phyloP scores from a whole-genome alignment of 169 alveolate species.

The Cryptosporidium felis region DNA sequence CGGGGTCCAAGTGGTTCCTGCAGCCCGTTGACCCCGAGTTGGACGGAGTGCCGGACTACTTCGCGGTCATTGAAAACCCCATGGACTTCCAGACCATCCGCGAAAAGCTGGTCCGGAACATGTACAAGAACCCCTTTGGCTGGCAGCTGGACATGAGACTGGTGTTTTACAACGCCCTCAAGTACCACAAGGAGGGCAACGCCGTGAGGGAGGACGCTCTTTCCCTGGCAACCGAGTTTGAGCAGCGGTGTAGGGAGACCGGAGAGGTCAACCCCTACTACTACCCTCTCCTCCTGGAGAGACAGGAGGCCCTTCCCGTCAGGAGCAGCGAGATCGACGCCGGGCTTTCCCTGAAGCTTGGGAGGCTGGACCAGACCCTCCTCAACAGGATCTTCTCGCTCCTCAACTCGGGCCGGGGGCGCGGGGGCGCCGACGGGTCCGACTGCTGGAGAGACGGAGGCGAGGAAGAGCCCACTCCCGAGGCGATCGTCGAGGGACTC shows the following conservation, averaged over 20 bases:
- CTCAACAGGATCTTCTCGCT: no score
- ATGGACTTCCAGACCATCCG: slow-evolving; percentile 83
- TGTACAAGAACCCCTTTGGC: slow-evolving; percentile 86
- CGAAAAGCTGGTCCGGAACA: slow-evolving; percentile 76
- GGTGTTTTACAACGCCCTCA: slow-evolving; percentile 87
- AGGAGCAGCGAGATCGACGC: no score
- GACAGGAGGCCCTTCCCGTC: background rate
- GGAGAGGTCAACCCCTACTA: slow-evolving; percentile 78
- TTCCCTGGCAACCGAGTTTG: slow-evolving; percentile 78
- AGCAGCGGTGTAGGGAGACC: slow-evolving; percentile 73
- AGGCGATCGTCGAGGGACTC: background rate
- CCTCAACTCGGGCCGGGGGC: no score
- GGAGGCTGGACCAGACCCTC: no score
- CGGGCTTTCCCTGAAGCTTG: no score
- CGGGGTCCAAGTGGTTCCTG: slow-evolving; percentile 83
- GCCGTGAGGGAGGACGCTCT: slow-evolving; percentile 82
- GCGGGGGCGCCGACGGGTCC: no score
- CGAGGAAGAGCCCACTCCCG: slow-evolving; percentile 2
- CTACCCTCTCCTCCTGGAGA: slow-evolving; percentile 1
- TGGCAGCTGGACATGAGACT: slow-evolving; percentile 91
- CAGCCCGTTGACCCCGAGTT: slow-evolving; percentile 90
- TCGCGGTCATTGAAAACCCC: slow-evolving; percentile 76
- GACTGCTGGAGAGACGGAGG: no score
- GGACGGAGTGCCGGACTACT: slow-evolving; percentile 88
- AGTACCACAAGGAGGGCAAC: slow-evolving; percentile 78